A percentile compares a stretch with the other conserved stretches of the same genome.
Conservation (phyloP, 1,284 basidiomycete genomes). For the Gyrodon tennesseensis region DNA sequence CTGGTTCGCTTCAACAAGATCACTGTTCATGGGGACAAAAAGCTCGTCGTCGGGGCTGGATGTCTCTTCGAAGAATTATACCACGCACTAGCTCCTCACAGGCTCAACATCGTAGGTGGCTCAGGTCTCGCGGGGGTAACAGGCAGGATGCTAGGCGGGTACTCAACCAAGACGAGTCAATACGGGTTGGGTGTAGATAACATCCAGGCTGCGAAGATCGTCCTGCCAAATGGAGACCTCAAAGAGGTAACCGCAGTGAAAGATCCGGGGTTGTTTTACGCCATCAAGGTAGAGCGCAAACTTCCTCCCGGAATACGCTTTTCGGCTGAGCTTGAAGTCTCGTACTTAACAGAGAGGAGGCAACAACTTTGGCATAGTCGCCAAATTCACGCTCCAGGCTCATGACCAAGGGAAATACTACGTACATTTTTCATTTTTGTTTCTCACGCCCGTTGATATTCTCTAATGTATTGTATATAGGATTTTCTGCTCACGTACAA, state of each 20-base stretch:
- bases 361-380: conserved; percentile 41
- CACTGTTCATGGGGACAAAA: conserved; percentile 20
- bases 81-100: conserved; percentile 43
- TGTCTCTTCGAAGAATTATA: conserved; percentile 56
- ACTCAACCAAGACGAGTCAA: conserved; percentile 49
- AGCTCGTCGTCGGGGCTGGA: conserved; percentile 52
- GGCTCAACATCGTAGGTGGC: conserved; percentile 54
- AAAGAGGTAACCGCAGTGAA: conserved; percentile 29
- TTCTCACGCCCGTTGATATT: too few species aligned
- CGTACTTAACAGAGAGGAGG: conserved; percentile 33
- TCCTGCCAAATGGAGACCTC: conserved; percentile 48
- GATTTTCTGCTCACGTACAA: conserved; percentile 6
- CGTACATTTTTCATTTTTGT: not conserved
- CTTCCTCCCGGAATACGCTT: not conserved
- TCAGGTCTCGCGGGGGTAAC: conserved; percentile 45
- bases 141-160: conserved; percentile 55
- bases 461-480: not conserved
- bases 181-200: conserved; percentile 52
- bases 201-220: conserved; percentile 45
- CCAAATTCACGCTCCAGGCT: conserved; percentile 34
- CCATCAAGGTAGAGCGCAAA: conserved; percentile 42
- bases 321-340: not conserved
- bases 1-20: conserved; percentile 51
- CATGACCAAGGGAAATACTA: conserved; percentile 14
- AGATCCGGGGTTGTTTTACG: conserved; percentile 46